phyloP scores from a whole-genome alignment of 2,329 filamentous ascomycete species.

The Penicillium sp. region DNA sequence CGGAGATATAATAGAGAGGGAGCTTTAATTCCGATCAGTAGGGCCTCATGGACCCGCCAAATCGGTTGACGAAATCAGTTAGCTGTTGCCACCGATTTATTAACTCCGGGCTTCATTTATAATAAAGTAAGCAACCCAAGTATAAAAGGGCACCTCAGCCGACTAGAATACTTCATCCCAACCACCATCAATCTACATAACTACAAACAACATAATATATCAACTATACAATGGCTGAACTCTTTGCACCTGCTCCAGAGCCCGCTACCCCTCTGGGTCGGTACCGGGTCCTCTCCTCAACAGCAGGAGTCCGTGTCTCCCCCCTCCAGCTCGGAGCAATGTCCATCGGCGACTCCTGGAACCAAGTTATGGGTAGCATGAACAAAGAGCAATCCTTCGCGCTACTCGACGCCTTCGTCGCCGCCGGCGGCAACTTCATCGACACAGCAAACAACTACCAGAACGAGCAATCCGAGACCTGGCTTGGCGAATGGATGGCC shows the following conservation, averaged over 20 bases:
- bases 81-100: neutral
- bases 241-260: slow-evolving; percentile 45
- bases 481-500: slow-evolving; percentile 71
- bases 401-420: slow-evolving; percentile 65
- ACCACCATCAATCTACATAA: neutral
- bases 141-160: neutral
- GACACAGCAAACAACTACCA: slow-evolving; percentile 71
- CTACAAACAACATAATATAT: neutral
- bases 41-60: neutral
- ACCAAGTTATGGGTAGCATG: slow-evolving; percentile 61
- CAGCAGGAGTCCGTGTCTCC: slow-evolving; percentile 64
- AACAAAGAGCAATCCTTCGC: slow-evolving; percentile 60
- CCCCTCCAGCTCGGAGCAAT: slow-evolving; percentile 52
- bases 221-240: slow-evolving; percentile 25
- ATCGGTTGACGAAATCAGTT: too few relatives aligned
- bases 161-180: neutral
- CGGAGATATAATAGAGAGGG: neutral
- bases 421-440: slow-evolving; percentile 70
- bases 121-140: neutral
- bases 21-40: neutral
- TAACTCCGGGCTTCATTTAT: slow-evolving; percentile 3
- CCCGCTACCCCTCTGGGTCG: slow-evolving; percentile 61
- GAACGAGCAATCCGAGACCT: slow-evolving; percentile 60
- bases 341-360: slow-evolving; percentile 43
- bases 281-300: slow-evolving; percentile 65